Evolutionary conservation across 129 eudicot genomes (phyloP), one percentile per base, ranked within the genome.

Genomic region (Artemisia tridentata): DNA sequence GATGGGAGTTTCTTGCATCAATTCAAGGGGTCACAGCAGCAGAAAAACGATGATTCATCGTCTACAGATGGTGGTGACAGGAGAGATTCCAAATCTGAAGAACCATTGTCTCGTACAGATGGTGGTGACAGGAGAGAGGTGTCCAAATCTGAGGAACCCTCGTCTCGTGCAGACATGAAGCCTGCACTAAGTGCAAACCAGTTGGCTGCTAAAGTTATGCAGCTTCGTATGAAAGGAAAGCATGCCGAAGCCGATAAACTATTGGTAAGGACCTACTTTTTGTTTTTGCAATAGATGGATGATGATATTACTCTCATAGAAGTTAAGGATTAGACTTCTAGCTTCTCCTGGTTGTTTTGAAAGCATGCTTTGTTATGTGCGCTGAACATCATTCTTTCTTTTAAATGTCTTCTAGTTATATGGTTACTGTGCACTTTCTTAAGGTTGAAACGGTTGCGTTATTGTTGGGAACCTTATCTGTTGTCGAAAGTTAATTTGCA

Each of bases 201-300:
- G 75, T 75, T 93, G 75, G 98, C 96, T 64, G 98, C 97, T 43
- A 93, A 93, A 86, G 92, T 78, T 51, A 58, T 93, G 89, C 96
- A 89, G 80, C 87, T 87, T 2, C 95, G 92, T 23, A 65, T 93
- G 92, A 89, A 87, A 86, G 98, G 98, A 77, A 86, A 85, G 80
- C 95, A 93, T 80, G 91, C 87, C 3, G 98, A 89, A 77, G 96
- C 98, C 48, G 88, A 89, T 19, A 89, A 78, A 74, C 89, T 92
- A 67, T 16, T 84, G 95, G 98, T 88, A 77, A 53, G 82, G 27
- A 48, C 5, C 19, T 16, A 2, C 15, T 63, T 53, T 53, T 68
- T 29, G 34, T 29, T 6, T 66, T 25, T 77, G 31, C 7, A 5
- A 6, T 1, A 34, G 41, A 34, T 34, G 41, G 41, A 34, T 34